Conservation (phyloP, 1,284 basidiomycete genomes). For the Malassezia japonica region DNA sequence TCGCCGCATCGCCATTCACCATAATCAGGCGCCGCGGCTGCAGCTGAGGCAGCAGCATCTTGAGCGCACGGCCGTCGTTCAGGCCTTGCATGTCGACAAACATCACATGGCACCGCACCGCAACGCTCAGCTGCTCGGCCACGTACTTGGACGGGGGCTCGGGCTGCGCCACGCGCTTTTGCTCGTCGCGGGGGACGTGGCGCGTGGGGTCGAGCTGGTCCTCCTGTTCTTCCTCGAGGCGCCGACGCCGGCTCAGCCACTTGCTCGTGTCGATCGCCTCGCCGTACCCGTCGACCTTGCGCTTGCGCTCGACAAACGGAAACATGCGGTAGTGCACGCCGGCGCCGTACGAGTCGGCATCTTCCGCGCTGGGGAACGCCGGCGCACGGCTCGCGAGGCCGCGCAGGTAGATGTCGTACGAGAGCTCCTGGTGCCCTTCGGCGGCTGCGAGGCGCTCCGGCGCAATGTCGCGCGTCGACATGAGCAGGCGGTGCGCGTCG, state of each 20-base stretch:
- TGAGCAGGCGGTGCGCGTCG: constrained; percentile 42
- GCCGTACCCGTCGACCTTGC: constrained; percentile 86
- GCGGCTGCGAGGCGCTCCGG: constrained; percentile 19
- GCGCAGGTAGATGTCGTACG: constrained; percentile 92
- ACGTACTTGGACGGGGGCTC: constrained; percentile 90
- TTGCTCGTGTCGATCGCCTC: constrained; percentile 76
- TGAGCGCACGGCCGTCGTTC: constrained; percentile 90
- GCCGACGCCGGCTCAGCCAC: constrained; percentile 50
- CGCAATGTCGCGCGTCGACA: constrained; percentile 21
- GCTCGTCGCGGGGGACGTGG: constrained; percentile 59
- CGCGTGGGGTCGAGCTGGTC: constrained; percentile 15
- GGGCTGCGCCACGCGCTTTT: constrained; percentile 56
- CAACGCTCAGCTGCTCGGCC: constrained; percentile 62
- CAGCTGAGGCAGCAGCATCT: constrained; percentile 90
- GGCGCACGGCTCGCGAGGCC: constrained; percentile 73
- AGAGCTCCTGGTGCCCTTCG: constrained; percentile 58
- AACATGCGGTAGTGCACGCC: constrained; percentile 86
- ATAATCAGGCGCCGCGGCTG: constrained; percentile 61
- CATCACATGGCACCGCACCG: constrained; percentile 71
- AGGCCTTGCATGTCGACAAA: constrained; percentile 92
- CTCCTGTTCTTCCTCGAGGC: constrained; percentile 29
- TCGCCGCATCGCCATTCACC: constrained; percentile 32
- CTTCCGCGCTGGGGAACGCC: constrained; percentile 56
- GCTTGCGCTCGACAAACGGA: constrained; percentile 84
- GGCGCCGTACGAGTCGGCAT: constrained; percentile 58